A percentile compares a stretch with the other conserved stretches of the same genome.
phyloP scores from a whole-genome alignment of 2,329 filamentous ascomycete species.

The Penicillium sumatraense region DNA sequence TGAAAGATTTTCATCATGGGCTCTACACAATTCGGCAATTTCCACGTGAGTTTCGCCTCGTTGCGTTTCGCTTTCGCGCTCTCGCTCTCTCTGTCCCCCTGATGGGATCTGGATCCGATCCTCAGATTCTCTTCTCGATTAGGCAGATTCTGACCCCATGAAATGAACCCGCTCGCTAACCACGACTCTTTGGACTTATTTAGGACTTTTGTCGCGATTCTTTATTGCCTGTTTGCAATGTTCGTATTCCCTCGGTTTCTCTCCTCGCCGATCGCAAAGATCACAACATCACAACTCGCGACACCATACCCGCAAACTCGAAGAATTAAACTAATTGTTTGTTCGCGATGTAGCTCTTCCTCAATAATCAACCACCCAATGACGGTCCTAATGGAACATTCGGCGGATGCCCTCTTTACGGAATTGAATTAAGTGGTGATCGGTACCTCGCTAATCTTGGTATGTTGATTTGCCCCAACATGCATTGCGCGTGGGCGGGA shows the following conservation, averaged over 20 bases:
- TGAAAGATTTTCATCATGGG: slow-evolving; percentile 42
- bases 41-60: slow-evolving; percentile 54
- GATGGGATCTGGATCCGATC: no score
- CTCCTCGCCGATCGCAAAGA: not conserved
- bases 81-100: no score
- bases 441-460: slow-evolving; percentile 80
- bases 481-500: not conserved
- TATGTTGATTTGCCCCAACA: no score
- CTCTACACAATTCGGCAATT: slow-evolving; percentile 63
- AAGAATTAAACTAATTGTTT: no score
- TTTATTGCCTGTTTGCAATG: slow-evolving; percentile 83
- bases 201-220: slow-evolving; percentile 84
- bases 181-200: slow-evolving; percentile 29
- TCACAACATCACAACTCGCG: no score
- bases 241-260: slow-evolving; percentile 55
- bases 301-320: no score
- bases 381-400: slow-evolving; percentile 50
- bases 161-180: no score
- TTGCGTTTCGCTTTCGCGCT: no score
- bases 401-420: slow-evolving; percentile 73
- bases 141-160: slow-evolving; percentile 28
- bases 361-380: slow-evolving; percentile 62
- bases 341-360: slow-evolving; percentile 62
- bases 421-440: slow-evolving; percentile 71
- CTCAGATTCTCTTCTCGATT: no score